A percentile compares a stretch with the other conserved stretches of the same genome.
These are phyloP conservation scores for Gigaspora rosea DNA, from an alignment of 192 early-diverging fungal genomes.

Conservation along the genomic window DNA sequence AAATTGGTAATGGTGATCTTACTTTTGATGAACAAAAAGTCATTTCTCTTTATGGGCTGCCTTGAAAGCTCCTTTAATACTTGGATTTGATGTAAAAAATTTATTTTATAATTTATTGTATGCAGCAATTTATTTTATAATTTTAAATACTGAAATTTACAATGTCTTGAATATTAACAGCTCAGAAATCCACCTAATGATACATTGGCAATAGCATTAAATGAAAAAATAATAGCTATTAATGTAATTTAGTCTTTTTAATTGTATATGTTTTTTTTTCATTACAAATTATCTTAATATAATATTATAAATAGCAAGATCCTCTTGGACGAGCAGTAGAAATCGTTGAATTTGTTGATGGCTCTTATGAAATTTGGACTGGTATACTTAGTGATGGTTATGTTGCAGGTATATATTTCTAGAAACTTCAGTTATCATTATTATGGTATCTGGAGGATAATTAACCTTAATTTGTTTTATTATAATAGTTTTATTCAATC, in stretches of 20 bases:
- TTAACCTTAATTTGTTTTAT: not conserved
- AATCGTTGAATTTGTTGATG: not conserved
- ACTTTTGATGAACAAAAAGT: conserved; percentile 35
- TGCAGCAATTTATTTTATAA: not conserved
- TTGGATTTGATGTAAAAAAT: conserved; percentile 56
- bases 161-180: not conserved
- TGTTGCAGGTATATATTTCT: not conserved
- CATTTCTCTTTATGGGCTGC: conserved; percentile 52
- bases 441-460: too few species aligned
- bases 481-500: conserved; percentile 6
- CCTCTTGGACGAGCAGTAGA: conserved; percentile 40
- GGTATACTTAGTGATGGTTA: conserved; percentile 12
- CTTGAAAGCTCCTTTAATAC: conserved; percentile 60
- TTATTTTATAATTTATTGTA: not conserved
- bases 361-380: not conserved
- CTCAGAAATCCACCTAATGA: conserved; percentile 33
- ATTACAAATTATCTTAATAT: not conserved
- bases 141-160: not conserved
- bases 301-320: conserved; percentile 47
- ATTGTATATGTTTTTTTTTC: too few species aligned
- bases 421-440: too few species aligned
- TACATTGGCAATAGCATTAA: conserved; percentile 42
- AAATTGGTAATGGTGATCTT: conserved; percentile 57
- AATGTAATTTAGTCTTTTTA: conserved; percentile 31
- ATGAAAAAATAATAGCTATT: conserved; percentile 57